These are phyloP conservation scores for Plasmodium billcollinsi DNA, from an alignment of 169 alveolate species.

Conservation along the genomic window DNA sequence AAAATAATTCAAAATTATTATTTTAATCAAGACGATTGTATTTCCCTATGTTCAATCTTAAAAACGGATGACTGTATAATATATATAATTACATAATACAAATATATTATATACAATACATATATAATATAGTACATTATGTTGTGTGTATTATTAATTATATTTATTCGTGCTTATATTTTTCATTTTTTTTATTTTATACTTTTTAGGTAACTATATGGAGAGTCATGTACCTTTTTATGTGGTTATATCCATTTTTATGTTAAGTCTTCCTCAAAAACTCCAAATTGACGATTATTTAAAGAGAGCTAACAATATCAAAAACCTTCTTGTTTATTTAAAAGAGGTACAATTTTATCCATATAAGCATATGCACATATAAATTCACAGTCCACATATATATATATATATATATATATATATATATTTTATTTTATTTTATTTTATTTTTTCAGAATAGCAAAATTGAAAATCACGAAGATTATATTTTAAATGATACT, in stretches of 20 bases:
- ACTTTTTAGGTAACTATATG: slow-evolving; percentile 57
- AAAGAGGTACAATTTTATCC: slow-evolving; percentile 29
- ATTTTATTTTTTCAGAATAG: slow-evolving; percentile 46
- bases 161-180: background rate
- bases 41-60: slow-evolving; percentile 19
- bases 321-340: slow-evolving; percentile 33
- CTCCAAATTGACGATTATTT: slow-evolving; percentile 24
- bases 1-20: slow-evolving; percentile 13
- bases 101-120: slow-evolving; percentile 9
- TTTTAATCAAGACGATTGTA: slow-evolving; percentile 39
- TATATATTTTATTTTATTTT: background rate
- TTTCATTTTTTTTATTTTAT: background rate
- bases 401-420: slow-evolving; percentile 1
- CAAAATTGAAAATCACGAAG: slow-evolving; percentile 76
- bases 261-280: slow-evolving; percentile 66
- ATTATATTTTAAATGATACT: slow-evolving; percentile 53
- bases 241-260: slow-evolving; percentile 39
- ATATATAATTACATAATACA: background rate
- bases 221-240: slow-evolving; percentile 70
- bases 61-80: slow-evolving; percentile 59
- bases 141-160: background rate
- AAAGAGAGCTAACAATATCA: slow-evolving; percentile 42
- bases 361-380: no score
- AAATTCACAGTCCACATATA: no score
- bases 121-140: background rate